Base-by-base conservation (phyloP, 768 basidiomycete genomes). In the Amanita rimosa region DNA sequence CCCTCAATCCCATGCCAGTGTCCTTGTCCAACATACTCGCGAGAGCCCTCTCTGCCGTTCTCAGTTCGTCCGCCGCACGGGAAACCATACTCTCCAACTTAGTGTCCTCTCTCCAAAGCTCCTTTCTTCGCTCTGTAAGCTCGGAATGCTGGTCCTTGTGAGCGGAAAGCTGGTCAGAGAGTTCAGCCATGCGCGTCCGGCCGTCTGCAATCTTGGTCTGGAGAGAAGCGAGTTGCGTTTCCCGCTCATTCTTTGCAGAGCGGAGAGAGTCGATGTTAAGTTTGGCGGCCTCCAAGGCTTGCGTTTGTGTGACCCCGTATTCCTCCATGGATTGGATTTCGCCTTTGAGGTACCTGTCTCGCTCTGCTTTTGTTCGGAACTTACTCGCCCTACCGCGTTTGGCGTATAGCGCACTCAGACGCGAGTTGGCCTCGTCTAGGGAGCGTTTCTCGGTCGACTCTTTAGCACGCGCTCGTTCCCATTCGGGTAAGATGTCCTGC, bases 21-120 rank as follows among this genome's bases (percentile, higher is more conserved):
- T 97, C 93, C 92, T 93, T 92, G 64, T 99, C 96, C 90, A 98
- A 95, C 83, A 95, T 96, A 13, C 83, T 74, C 4, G 85, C 81
- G 27, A 98, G 67, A 10, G 65, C 68, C 47, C 93, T 71, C 64
- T 98, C 92, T 0, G 89, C 82, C 1, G 74, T 75, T 58, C 85
- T 76, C 55, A 95, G 68, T 62, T 97, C 88, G 49, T 90, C 85
- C 10, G 72, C 72, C 2, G 89, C 91, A 46, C 89, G 78, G 29
- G 73, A 74, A 2, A 90, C 80, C 13, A 84, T 71, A 50, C 83
- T 83, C 53, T 85, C 81, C 37, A 96, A 66, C 62, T 89, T 95
- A 0, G 89, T 83, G 53, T 98, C 95, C 63, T 95, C 92, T 56
- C 94, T 74, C 95, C 96, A 97, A 27, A 91, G 62, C 45, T 95